A percentile compares a stretch with the other conserved stretches of the same genome.
Evolutionary conservation across 2,329 filamentous ascomycete genomes (phyloP).

Genomic region (Penicillium hesseltinei): DNA sequence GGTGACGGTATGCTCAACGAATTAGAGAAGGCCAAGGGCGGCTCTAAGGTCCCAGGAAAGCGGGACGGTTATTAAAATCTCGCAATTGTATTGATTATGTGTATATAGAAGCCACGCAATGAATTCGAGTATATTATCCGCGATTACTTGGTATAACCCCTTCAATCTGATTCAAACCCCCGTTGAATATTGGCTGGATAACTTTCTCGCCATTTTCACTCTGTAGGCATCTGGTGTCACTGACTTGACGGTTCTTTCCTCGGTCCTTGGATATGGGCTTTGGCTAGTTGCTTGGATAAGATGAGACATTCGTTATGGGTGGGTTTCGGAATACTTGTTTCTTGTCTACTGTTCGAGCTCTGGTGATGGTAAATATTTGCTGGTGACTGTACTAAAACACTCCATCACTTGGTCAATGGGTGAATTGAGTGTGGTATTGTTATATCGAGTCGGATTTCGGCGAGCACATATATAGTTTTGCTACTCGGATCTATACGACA

Average conservation of each 20-base stretch:
- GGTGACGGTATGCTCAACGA: constrained; percentile 35
- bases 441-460: too few relatives aligned
- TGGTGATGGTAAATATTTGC: too few relatives aligned
- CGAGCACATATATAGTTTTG: background rate
- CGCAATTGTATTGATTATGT: background rate
- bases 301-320: too few relatives aligned
- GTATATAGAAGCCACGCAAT: background rate
- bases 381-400: too few relatives aligned
- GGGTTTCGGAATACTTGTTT: too few relatives aligned
- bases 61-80: constrained; percentile 16
- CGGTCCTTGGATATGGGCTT: too few relatives aligned
- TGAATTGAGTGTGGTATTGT: too few relatives aligned
- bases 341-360: too few relatives aligned
- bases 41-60: constrained; percentile 3
- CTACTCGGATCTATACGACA: background rate
- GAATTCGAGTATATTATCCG: background rate
- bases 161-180: background rate
- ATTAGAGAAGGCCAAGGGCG: constrained; percentile 32
- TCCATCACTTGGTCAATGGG: too few relatives aligned
- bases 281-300: too few relatives aligned
- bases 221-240: constrained; percentile 21
- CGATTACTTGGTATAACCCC: background rate
- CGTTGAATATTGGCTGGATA: background rate
- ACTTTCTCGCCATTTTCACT: constrained; percentile 15
- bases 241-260: constrained; percentile 14